Conservation (phyloP, 257 asterid species). For the Lycium barbarum region DNA sequence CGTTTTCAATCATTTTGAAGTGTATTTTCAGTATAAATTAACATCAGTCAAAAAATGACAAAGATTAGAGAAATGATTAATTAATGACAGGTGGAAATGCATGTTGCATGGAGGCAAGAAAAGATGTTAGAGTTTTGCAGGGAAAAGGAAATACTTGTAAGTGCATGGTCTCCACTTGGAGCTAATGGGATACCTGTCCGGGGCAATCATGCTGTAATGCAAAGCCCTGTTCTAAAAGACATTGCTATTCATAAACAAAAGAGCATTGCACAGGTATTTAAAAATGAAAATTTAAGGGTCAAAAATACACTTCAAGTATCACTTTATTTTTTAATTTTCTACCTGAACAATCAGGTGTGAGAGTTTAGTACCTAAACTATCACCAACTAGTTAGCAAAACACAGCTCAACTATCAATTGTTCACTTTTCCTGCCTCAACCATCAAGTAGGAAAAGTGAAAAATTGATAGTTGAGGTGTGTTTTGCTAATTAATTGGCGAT, state of each 20-base stretch:
- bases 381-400: no score
- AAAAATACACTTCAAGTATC: no score
- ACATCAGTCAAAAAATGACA: neutral
- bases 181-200: slow-evolving; percentile 46
- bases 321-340: no score
- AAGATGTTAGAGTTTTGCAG: slow-evolving; percentile 50
- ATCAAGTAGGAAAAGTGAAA: no score
- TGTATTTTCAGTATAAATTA: neutral
- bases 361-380: no score
- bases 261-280: slow-evolving; percentile 52
- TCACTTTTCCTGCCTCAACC: no score
- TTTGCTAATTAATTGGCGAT: no score
- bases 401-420: no score
- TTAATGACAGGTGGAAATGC: slow-evolving; percentile 62
- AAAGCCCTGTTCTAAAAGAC: slow-evolving; percentile 43
- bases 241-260: slow-evolving; percentile 49
- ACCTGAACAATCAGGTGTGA: no score
- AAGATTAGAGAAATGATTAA: neutral
- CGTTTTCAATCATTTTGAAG: neutral
- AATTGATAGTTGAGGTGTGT: no score
- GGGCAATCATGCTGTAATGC: slow-evolving; percentile 55
- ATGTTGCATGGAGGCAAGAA: slow-evolving; percentile 63
- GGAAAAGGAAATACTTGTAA: slow-evolving; percentile 44
- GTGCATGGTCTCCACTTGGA: slow-evolving; percentile 68
- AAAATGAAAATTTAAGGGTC: no score